Conservation (phyloP, 805 yeast genomes). For the Debaryomyces maramus region DNA sequence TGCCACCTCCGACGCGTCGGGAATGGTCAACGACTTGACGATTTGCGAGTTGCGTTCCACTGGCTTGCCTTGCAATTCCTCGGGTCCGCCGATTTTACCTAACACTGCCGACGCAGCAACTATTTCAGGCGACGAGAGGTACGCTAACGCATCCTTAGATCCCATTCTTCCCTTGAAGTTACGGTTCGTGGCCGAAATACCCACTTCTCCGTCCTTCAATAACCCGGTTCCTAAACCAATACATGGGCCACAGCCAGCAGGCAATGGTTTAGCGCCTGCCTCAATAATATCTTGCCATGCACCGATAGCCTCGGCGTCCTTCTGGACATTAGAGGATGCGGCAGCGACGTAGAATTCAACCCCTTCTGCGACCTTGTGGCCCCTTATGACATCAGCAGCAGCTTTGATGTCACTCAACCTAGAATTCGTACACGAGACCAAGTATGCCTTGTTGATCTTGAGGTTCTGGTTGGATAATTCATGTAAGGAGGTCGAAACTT, state of each 20-base stretch:
- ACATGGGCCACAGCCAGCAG: slow-evolving; percentile 99
- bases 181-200: slow-evolving; percentile 97
- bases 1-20: slow-evolving; percentile 29
- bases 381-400: slow-evolving; percentile 85
- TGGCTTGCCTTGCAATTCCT: slow-evolving; percentile 66
- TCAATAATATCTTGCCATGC: slow-evolving; percentile 88
- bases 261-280: slow-evolving; percentile 93
- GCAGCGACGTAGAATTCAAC: slow-evolving; percentile 98
- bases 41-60: slow-evolving; percentile 49
- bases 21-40: slow-evolving; percentile 38
- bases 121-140: slow-evolving; percentile 94
- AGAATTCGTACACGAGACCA: slow-evolving; percentile 97
- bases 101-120: slow-evolving; percentile 98
- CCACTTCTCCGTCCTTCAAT: slow-evolving; percentile 93
- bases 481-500: slow-evolving; percentile 76
- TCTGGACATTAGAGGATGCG: slow-evolving; percentile 90
- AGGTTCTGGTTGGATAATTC: slow-evolving; percentile 72
- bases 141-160: slow-evolving; percentile 92
- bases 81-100: slow-evolving; percentile 92
- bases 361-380: slow-evolving; percentile 79
- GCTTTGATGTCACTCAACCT: slow-evolving; percentile 89
- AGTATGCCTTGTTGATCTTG: slow-evolving; percentile 87
- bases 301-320: slow-evolving; percentile 86
- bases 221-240: slow-evolving; percentile 96
- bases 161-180: slow-evolving; percentile 99